Percentiles rank a stretch among this genome's conserved stretches.
Evolutionary conservation across 805 yeast species (phyloP).

Genomic region (Candida michaelii): DNA sequence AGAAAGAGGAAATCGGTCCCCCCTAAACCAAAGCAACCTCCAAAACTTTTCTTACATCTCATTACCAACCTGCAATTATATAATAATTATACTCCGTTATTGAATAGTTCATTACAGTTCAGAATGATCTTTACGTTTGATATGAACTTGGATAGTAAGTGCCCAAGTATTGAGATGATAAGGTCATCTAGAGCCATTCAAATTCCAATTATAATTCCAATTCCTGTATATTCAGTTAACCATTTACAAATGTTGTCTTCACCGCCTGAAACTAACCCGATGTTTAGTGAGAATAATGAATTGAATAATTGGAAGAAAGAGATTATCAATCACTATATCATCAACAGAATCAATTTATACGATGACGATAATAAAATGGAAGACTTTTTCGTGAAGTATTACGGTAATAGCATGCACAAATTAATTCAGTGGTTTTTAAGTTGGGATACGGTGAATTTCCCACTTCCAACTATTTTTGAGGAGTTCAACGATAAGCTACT

Average conservation of each 20-base stretch:
- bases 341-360: constrained; percentile 28
- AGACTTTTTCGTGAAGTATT: constrained; percentile 23
- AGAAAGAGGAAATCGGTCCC: constrained; percentile 7
- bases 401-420: constrained; percentile 28
- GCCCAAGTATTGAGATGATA: constrained; percentile 38
- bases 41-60: constrained; percentile 23
- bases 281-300: constrained; percentile 17
- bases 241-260: constrained; percentile 19
- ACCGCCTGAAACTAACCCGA: constrained; percentile 9
- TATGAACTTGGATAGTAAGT: constrained; percentile 26
- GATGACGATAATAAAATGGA: constrained; percentile 13
- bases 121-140: constrained; percentile 40
- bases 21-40: constrained; percentile 2
- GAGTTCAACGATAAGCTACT: constrained; percentile 23
- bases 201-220: constrained; percentile 37
- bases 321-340: constrained; percentile 27
- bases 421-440: constrained; percentile 27
- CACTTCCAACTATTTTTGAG: constrained; percentile 17
- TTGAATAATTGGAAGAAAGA: constrained; percentile 33
- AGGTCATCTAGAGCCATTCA: constrained; percentile 20
- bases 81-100: constrained; percentile 27
- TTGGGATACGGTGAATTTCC: constrained; percentile 21
- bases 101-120: constrained; percentile 20
- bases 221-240: constrained; percentile 24
- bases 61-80: constrained; percentile 35